Conservation (phyloP, 192 early-diverging fungal species). For the Coemansia sp. region DNA sequence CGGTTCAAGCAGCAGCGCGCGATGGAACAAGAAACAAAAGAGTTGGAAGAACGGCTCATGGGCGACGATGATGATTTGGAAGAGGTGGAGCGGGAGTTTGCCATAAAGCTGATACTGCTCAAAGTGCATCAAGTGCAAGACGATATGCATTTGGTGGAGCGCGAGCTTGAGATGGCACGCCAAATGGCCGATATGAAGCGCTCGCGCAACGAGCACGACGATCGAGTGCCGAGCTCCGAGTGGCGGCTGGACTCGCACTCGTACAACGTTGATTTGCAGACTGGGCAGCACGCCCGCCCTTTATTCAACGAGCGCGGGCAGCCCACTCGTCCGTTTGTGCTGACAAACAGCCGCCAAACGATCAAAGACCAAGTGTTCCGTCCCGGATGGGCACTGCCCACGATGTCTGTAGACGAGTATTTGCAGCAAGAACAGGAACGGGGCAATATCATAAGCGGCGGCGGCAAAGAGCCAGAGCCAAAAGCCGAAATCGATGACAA, state of each 20-base stretch:
- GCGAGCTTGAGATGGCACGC: constrained; percentile 78
- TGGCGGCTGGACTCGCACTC: constrained; percentile 56
- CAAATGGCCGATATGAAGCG: constrained; percentile 62
- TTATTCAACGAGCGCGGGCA: constrained; percentile 37
- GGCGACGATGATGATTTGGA: constrained; percentile 61
- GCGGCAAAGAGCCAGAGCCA: constrained; percentile 71
- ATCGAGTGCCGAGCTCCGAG: constrained; percentile 4
- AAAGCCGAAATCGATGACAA: constrained; percentile 70
- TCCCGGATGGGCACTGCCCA: constrained; percentile 83
- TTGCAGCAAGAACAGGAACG: constrained; percentile 78
- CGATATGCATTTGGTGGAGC: constrained; percentile 62
- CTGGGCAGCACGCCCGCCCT: constrained; percentile 12
- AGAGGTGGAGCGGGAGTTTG: constrained; percentile 73
- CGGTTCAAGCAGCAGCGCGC: constrained; percentile 57
- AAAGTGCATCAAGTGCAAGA: constrained; percentile 72
- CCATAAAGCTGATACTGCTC: constrained; percentile 69
- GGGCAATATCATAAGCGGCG: constrained; percentile 86
- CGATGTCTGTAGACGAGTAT: constrained; percentile 97
- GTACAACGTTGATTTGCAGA: constrained; percentile 29
- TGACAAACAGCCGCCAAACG: constrained; percentile 68
- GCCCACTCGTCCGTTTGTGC: constrained; percentile 82
- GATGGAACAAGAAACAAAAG: constrained; percentile 73
- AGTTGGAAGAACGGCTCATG: constrained; percentile 69
- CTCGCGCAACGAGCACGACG: constrained; percentile 12
- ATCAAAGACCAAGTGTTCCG: constrained; percentile 80